These are phyloP conservation scores for sunflower (Helianthus annuus) DNA, from an alignment of 129 eudicot genomes.

Conservation along the genomic window HanXRQr2.0-SUNRISE NC_035438.2:43684501-43685000, in stretches of 20 bases:
- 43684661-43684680: conserved; percentile 84
- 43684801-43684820: conserved; percentile 81
- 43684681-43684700: conserved; percentile 60
- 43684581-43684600: neutral
- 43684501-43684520: conserved; percentile 69
- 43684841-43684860: conserved; percentile 55
- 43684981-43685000: conserved; percentile 34
- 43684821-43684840: conserved; percentile 80
- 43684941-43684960: conserved; percentile 36
- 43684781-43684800: conserved; percentile 49
- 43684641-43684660: conserved; percentile 64
- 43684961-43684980: conserved; percentile 76
- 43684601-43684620: conserved; percentile 23
- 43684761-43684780: conserved; percentile 40
- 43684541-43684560: conserved; percentile 68
- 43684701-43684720: conserved; percentile 72
- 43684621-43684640: neutral
- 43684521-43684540: conserved; percentile 55
- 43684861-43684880: conserved; percentile 60
- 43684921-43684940: conserved; percentile 37
- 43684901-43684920: conserved; percentile 36
- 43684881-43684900: conserved; percentile 62
- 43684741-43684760: conserved; percentile 71
- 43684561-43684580: conserved; percentile 33
- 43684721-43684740: conserved; percentile 88